A percentile compares a stretch with the other conserved stretches of the same genome.
Conservation (phyloP, 1,284 basidiomycete species). For the Cutaneotrichosporon cutaneum region DNA sequence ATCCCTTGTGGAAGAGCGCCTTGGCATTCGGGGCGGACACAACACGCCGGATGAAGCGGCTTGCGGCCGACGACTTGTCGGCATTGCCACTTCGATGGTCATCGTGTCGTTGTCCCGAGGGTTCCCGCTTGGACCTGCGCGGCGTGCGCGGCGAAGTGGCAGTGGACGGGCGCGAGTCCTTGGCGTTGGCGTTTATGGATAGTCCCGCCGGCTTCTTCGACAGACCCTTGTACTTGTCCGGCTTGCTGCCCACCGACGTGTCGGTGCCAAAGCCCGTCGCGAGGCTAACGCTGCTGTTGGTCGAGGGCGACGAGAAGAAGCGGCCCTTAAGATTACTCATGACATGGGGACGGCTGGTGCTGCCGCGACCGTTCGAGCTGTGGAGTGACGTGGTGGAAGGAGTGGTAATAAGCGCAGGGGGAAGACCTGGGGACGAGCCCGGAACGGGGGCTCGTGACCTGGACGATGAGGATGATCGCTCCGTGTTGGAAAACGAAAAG, state of each 20-base stretch:
- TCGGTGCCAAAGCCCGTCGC: slow-evolving; percentile 1
- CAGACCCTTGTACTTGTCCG: slow-evolving; percentile 33
- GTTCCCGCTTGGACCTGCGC: slow-evolving; percentile 1
- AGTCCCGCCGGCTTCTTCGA: slow-evolving; percentile 13
- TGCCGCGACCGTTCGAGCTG: slow-evolving; percentile 13
- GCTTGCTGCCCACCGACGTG: slow-evolving; percentile 12
- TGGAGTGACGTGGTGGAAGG: slow-evolving; percentile 23
- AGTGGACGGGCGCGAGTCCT: background rate
- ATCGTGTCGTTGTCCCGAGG: slow-evolving; percentile 8
- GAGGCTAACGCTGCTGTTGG: slow-evolving; percentile 14
- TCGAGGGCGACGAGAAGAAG: slow-evolving; percentile 43
- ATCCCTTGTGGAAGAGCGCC: slow-evolving; percentile 63
- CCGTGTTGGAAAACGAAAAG: slow-evolving; percentile 25
- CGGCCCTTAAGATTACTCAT: slow-evolving; percentile 38
- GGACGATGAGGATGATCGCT: slow-evolving; percentile 26
- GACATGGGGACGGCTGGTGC: slow-evolving; percentile 26
- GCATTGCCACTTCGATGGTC: background rate
- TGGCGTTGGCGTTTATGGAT: slow-evolving; percentile 1
- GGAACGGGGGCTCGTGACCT: slow-evolving; percentile 15
- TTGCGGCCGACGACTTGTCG: slow-evolving; percentile 54
- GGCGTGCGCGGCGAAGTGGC: slow-evolving; percentile 11
- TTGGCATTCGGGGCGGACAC: slow-evolving; percentile 97
- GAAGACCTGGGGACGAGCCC: slow-evolving; percentile 7
- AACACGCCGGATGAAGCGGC: slow-evolving; percentile 86
- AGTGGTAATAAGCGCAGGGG: slow-evolving; percentile 7